Base-by-base conservation (phyloP, 2,329 filamentous ascomycete species). In the Sporothrix phasma region DNA sequence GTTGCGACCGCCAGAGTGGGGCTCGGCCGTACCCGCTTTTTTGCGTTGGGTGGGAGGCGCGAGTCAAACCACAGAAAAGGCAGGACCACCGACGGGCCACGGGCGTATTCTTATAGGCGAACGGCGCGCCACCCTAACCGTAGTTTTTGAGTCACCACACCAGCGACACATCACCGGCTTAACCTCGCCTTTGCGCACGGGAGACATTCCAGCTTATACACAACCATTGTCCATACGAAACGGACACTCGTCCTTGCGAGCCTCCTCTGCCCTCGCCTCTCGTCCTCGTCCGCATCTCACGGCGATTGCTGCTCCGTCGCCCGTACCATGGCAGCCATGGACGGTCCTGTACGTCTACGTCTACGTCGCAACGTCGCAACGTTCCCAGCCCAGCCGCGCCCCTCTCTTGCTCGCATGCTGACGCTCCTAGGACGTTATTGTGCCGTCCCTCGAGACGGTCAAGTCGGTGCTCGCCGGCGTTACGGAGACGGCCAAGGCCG, bases 401-500 rank as follows among this genome's bases (percentile, higher is more conserved):
- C 34, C n/a, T n/a, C n/a, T n/a, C n/a, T n/a, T n/a, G n/a, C 15
- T 51, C 34, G 15, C 46, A 17, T 22, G 41, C 34, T 59, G 17
- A 62, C 54, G 10, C 24, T 13, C 22, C n/a, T 39, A 70, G 69
- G 69, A 70, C 49, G 62, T 68, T 6, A 66, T 70, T 17, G 67
- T 69, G 43, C 69, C 69, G 65, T 70, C 69, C 19, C 67, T 70
- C n/a, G 68, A 69, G 62, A 69, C 67, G 64, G 69, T 70, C 24
- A 60, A 62, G 54, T 64, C 66, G 24, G 66, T 69, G 26, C 61
- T 69, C 13, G 65, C 64, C 45, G 58, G 61, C 51, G 47, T 67
- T n/a, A 37, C 45, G 7, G 19, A 22, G 37, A 66, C 66, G 5
- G 67, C 66, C 11, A 43, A 49, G 46, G 37, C 56, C 37, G 54